phyloP scores from a whole-genome alignment of 768 basidiomycete species.

The Suillus plorans region DNA sequence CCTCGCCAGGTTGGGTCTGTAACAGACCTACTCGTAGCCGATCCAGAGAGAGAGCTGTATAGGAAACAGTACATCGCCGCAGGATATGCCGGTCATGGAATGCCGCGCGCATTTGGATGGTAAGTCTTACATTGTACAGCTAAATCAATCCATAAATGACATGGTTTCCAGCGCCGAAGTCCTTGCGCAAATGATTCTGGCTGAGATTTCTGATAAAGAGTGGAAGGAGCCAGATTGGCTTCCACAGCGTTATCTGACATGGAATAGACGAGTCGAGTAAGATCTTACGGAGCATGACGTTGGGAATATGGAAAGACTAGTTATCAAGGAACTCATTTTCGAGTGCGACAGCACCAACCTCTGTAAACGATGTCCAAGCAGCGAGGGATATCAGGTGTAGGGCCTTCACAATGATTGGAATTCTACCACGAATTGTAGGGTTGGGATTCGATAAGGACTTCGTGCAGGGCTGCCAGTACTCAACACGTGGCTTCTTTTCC shows the following conservation, averaged over 20 bases:
- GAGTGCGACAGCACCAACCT: no score
- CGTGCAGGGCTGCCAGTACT: no score
- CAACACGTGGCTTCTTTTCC: no score
- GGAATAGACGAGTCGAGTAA: constrained; percentile 16
- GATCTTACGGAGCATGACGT: neutral
- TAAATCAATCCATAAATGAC: neutral
- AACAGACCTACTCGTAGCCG: neutral
- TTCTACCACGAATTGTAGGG: no score
- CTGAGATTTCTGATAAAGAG: constrained; percentile 40
- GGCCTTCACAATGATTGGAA: no score
- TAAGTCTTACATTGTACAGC: constrained; percentile 4
- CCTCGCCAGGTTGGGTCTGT: constrained; percentile 5
- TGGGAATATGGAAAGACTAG: neutral
- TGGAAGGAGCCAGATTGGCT: constrained; percentile 66
- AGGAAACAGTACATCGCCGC: constrained; percentile 67
- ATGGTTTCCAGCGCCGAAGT: constrained; percentile 52
- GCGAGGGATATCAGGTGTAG: no score
- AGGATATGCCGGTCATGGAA: constrained; percentile 73
- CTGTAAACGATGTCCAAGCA: no score
- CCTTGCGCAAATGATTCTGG: constrained; percentile 56
- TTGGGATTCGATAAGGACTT: no score
- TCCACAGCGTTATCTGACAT: constrained; percentile 52
- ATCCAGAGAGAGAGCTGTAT: constrained; percentile 14
- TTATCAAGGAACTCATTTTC: neutral
- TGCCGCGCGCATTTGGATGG: constrained; percentile 72